Conservation (phyloP, 2,329 filamentous ascomycete genomes). For the Diaporthe sp. region DNA sequence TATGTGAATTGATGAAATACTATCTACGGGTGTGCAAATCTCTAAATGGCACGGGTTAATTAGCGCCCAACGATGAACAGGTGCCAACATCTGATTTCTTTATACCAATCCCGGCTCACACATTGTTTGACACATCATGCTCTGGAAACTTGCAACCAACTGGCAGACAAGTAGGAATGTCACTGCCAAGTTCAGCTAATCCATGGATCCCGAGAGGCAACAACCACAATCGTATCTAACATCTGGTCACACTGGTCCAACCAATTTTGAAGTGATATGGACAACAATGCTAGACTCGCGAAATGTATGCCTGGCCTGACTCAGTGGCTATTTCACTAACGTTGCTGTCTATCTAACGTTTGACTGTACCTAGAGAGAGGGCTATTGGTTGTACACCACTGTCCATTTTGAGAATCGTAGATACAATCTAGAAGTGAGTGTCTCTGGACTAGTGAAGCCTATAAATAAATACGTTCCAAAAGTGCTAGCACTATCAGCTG, state of each 20-base stretch:
- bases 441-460: background rate
- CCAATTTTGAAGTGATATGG: background rate
- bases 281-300: background rate
- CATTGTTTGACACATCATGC: background rate
- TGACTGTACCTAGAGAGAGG: too few species aligned
- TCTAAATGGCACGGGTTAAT: too few species aligned
- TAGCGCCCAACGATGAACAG: too few species aligned
- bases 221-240: background rate
- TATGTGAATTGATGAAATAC: too few species aligned
- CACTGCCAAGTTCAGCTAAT: background rate
- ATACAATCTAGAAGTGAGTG: too few species aligned
- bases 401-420: too few species aligned
- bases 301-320: too few species aligned
- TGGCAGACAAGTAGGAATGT: background rate
- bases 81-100: too few species aligned
- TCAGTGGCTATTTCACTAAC: too few species aligned
- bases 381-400: background rate
- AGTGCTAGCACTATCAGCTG: background rate
- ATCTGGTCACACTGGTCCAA: background rate
- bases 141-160: background rate
- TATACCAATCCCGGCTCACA: too few species aligned
- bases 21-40: too few species aligned
- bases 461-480: background rate
- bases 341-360: too few species aligned
- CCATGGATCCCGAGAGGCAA: background rate